These are phyloP conservation scores for Astrothelium subdiscretum DNA, from an alignment of 495 filamentous ascomycete species.

Conservation along the genomic window DNA sequence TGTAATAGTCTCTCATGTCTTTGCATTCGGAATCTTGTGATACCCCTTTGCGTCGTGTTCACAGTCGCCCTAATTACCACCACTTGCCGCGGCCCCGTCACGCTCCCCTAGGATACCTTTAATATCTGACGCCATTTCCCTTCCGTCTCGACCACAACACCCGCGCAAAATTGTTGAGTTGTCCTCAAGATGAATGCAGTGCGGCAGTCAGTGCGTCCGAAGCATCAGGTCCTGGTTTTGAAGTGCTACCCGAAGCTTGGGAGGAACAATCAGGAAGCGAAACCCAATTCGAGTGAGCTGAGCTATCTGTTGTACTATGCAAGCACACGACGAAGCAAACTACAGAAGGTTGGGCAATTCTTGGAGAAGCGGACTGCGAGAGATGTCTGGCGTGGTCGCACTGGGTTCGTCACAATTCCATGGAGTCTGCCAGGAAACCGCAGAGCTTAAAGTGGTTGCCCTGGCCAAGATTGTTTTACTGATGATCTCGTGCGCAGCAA, in stretches of 20 bases:
- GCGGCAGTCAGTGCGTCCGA: conserved; percentile 61
- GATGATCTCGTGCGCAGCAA: conserved; percentile 44
- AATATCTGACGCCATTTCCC: neutral
- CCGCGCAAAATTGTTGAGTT: neutral
- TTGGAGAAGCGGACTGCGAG: conserved; percentile 79
- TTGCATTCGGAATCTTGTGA: neutral
- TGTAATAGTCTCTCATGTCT: neutral
- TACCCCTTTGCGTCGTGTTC: neutral
- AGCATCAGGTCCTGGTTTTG: conserved; percentile 83
- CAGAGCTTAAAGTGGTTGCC: neutral
- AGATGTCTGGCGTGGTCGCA: conserved; percentile 70
- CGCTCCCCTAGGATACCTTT: neutral
- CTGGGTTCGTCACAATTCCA: conserved; percentile 40
- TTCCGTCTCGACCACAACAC: neutral
- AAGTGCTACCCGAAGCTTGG: conserved; percentile 89
- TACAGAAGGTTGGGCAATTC: conserved; percentile 86
- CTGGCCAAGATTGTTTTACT: neutral
- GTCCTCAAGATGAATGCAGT: conserved; percentile 41
- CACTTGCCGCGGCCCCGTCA: conserved; percentile 1
- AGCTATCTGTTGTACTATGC: conserved; percentile 94
- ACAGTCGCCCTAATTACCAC: neutral
- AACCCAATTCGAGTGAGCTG: conserved; percentile 86
- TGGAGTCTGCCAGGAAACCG: neutral
- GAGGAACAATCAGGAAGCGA: conserved; percentile 79
- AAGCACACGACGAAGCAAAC: conserved; percentile 81